These are phyloP conservation scores for Cryptococcus wingfieldii DNA, from an alignment of 1,284 basidiomycete genomes.

Conservation along the genomic window DNA sequence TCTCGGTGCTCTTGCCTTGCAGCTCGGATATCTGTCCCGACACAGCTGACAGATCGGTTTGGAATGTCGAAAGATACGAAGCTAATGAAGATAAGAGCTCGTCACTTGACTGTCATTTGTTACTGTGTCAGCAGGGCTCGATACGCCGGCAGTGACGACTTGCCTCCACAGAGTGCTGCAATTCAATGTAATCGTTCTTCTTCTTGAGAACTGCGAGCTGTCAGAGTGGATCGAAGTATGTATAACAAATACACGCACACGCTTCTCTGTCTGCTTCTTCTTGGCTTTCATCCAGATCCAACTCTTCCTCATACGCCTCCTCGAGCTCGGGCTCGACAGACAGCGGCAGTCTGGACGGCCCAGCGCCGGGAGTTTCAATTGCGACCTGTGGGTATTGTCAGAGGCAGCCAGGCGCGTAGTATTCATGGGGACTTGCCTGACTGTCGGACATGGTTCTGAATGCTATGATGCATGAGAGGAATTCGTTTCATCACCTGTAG, in stretches of 20 bases:
- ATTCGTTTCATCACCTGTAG: no score
- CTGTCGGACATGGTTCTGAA: background rate
- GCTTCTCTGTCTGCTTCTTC: conserved; percentile 21
- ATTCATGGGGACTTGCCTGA: background rate
- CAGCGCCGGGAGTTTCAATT: conserved; percentile 29
- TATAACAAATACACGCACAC: conserved; percentile 11
- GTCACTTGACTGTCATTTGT: conserved; percentile 33
- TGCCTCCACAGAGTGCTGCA: conserved; percentile 38
- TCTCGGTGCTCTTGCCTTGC: conserved; percentile 80
- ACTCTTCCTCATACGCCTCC: background rate
- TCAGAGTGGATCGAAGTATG: background rate
- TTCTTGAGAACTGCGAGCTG: conserved; percentile 28
- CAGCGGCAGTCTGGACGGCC: conserved; percentile 17
- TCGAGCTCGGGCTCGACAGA: background rate
- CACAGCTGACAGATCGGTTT: conserved; percentile 84
- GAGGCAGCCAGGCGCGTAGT: background rate
- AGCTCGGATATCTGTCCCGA: conserved; percentile 93
- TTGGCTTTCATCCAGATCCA: conserved; percentile 1
- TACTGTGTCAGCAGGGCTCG: background rate
- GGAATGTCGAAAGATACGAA: conserved; percentile 88
- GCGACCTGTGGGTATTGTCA: background rate
- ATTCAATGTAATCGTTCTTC: conserved; percentile 37
- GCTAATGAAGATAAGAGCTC: conserved; percentile 78
- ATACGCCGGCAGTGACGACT: background rate
- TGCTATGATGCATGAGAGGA: no score